phyloP scores from a whole-genome alignment of 2,329 filamentous ascomycete genomes.

The Dothistroma septosporum region DNA sequence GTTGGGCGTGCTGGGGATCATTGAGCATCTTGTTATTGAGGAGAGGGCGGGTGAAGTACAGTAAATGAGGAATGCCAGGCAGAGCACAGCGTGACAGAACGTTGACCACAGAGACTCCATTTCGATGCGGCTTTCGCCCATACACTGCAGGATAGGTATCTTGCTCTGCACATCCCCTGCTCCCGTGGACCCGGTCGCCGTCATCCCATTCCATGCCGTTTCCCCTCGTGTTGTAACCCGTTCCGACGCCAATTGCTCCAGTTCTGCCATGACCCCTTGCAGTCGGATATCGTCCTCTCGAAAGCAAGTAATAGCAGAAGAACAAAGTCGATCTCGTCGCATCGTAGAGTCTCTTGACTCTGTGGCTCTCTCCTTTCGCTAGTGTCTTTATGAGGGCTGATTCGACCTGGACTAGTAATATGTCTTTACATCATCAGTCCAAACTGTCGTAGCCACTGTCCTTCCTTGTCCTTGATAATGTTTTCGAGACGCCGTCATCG shows the following conservation, averaged over 20 bases:
- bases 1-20: not conserved
- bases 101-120: not conserved
- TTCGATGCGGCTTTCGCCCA: not conserved
- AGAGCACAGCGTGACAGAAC: not conserved
- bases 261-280: not conserved
- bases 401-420: not conserved
- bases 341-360: not conserved
- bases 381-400: not conserved
- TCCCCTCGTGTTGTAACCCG: not conserved
- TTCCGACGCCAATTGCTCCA: not conserved
- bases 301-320: not conserved
- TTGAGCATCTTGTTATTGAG: not conserved
- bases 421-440: not conserved
- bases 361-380: not conserved
- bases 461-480: not conserved
- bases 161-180: not conserved
- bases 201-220: not conserved
- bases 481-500: not conserved
- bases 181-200: not conserved
- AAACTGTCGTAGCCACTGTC: not conserved
- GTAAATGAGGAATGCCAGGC: too few relatives aligned
- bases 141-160: not conserved
- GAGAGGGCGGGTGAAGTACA: not conserved
- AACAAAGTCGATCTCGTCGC: not conserved
- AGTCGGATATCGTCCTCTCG: not conserved